These are phyloP conservation scores for Acacia acuminata DNA, from an alignment of 306 rosid species.

Conservation along the genomic window DNA sequence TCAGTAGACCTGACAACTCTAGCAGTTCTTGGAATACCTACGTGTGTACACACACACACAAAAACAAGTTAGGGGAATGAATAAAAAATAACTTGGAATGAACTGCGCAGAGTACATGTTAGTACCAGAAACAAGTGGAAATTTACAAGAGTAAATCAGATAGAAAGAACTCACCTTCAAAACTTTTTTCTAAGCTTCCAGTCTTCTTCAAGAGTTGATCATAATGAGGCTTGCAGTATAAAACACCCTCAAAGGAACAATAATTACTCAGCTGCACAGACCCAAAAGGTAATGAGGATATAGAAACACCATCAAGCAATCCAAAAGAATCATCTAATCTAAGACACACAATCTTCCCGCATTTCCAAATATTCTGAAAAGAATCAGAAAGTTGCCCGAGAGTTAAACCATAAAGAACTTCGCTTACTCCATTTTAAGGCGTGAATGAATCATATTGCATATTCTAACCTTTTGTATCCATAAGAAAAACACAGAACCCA, in stretches of 20 bases:
- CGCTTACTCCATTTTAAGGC: neutral
- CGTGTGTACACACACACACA: neutral
- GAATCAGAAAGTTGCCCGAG: conserved; percentile 3
- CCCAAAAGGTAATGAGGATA: conserved; percentile 4
- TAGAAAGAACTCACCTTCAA: conserved; percentile 62
- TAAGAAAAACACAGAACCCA: neutral
- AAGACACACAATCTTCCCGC: neutral
- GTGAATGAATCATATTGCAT: neutral
- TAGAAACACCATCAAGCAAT: neutral
- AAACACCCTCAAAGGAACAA: conserved; percentile 83
- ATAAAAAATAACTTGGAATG: neutral
- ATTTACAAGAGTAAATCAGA: conserved; percentile 14
- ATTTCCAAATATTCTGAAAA: neutral
- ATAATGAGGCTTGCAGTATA: conserved; percentile 95
- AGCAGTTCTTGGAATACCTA: conserved; percentile 70
- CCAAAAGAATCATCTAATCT: neutral
- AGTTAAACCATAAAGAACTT: neutral
- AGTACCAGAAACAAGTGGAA: conserved; percentile 7
- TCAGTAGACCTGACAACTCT: conserved; percentile 65
- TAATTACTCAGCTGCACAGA: conserved; percentile 78
- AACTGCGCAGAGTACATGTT: neutral
- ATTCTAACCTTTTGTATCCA: neutral
- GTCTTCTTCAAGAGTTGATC: conserved; percentile 90
- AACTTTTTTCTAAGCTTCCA: conserved; percentile 95
- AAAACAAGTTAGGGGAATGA: conserved; percentile 10